Evolutionary conservation across 1,284 basidiomycete species (phyloP).

Genomic region (Sporisorium graminicola): DNA sequence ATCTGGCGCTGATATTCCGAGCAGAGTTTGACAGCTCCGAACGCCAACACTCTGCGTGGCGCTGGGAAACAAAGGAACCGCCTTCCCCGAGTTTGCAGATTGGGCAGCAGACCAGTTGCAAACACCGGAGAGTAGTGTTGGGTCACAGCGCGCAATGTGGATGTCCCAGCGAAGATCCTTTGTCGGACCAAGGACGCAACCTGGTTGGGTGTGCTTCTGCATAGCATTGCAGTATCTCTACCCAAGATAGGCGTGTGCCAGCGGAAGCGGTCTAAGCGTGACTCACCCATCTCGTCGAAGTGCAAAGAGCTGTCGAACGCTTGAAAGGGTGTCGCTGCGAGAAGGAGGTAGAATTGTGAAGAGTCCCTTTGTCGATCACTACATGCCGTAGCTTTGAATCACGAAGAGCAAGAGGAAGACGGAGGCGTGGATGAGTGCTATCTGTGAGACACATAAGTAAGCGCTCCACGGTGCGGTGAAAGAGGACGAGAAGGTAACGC

Average conservation of each 20-base stretch:
- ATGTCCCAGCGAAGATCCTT: not conserved
- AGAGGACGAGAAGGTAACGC: too few relatives aligned
- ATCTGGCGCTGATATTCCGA: not conserved
- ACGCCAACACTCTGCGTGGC: conserved; percentile 4
- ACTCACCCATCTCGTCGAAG: not conserved
- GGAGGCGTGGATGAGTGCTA: not conserved
- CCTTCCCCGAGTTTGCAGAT: not conserved
- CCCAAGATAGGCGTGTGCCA: not conserved
- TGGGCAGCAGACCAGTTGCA: too few relatives aligned
- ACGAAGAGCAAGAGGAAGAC: not conserved
- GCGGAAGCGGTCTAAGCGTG: not conserved
- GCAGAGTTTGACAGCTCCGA: conserved; percentile 33
- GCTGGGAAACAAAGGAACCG: conserved; percentile 13
- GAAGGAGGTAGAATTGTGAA: not conserved
- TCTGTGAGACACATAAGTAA: not conserved
- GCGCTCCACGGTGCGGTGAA: too few relatives aligned
- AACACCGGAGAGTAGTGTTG: too few relatives aligned
- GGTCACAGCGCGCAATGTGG: too few relatives aligned
- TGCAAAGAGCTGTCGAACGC: not conserved
- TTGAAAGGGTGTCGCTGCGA: not conserved
- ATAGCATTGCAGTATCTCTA: not conserved
- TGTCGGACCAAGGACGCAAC: not conserved
- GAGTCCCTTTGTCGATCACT: not conserved
- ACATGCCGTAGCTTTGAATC: not conserved
- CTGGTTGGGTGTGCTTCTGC: not conserved